phyloP scores from a whole-genome alignment of 202 grass and related monocot genomes.

The Cymbopogon flexuosus region DNA sequence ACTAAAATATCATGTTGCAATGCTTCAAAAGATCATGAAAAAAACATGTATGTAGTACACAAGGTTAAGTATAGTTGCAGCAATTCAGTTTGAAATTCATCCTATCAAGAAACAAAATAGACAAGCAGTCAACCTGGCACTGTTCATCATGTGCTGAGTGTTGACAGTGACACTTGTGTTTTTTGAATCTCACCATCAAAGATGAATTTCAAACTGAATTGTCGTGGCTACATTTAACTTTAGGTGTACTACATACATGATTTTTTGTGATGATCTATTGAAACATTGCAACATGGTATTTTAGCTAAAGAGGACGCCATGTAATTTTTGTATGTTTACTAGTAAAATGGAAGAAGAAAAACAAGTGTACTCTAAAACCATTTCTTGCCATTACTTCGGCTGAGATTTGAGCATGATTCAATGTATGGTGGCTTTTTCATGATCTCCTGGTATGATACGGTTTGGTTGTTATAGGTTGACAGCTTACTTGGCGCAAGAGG shows the following conservation, averaged over 20 bases:
- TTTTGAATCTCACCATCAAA: neutral
- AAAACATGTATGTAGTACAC: neutral
- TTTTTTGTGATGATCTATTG: neutral
- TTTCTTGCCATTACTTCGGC: neutral
- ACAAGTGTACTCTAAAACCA: neutral
- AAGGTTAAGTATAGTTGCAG: neutral
- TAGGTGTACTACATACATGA: neutral
- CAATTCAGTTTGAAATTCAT: neutral
- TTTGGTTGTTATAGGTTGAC: conserved; percentile 59
- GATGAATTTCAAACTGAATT: neutral
- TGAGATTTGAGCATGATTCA: neutral
- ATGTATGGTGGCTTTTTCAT: neutral
- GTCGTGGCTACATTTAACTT: neutral
- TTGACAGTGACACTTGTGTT: neutral
- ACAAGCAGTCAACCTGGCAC: neutral
- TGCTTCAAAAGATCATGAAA: neutral
- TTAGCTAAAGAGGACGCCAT: neutral
- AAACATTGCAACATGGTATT: neutral
- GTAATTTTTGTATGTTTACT: neutral
- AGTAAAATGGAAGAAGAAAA: conserved; percentile 1
- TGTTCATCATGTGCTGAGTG: neutral
- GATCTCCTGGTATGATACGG: conserved; percentile 21
- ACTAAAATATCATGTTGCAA: neutral
- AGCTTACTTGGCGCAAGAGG: conserved; percentile 92
- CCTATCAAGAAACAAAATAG: neutral